These are phyloP conservation scores for Fusarium equiseti DNA, from an alignment of 2,329 filamentous ascomycete genomes.

Conservation along the genomic window DNA sequence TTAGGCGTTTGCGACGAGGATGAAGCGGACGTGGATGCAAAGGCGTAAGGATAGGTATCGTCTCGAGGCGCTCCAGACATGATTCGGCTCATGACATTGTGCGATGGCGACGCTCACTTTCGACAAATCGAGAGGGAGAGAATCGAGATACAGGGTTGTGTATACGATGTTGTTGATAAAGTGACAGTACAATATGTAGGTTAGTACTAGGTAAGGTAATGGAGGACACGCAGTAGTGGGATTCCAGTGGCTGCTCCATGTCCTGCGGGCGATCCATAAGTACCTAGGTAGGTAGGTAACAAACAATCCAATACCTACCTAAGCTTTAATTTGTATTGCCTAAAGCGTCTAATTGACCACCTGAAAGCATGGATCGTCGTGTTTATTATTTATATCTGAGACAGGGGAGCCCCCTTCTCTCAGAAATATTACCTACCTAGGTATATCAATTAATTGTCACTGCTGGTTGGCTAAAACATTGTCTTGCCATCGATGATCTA, in stretches of 20 bases:
- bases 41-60: conserved; percentile 52
- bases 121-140: neutral
- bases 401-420: neutral
- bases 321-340: conserved; percentile 15
- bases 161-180: conserved; percentile 4
- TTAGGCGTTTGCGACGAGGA: conserved; percentile 49
- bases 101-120: conserved; percentile 34
- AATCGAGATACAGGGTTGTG: neutral
- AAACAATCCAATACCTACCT: too few relatives aligned
- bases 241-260: conserved; percentile 1
- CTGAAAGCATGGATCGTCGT: conserved; percentile 15
- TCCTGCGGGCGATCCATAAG: too few relatives aligned
- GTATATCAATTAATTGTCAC: neutral
- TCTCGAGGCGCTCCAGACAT: conserved; percentile 56
- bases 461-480: conserved; percentile 23
- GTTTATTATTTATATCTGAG: conserved; percentile 13
- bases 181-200: neutral
- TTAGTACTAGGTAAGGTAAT: conserved; percentile 2
- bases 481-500: conserved; percentile 1
- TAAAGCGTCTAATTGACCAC: conserved; percentile 22
- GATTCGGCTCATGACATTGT: conserved; percentile 56
- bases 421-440: neutral
- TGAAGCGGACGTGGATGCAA: conserved; percentile 50
- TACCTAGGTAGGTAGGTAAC: too few relatives aligned
- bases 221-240: conserved; percentile 16